Evolutionary conservation across 1,139 yeast species (phyloP).

Genomic region (Protomyces inouyei): DNA sequence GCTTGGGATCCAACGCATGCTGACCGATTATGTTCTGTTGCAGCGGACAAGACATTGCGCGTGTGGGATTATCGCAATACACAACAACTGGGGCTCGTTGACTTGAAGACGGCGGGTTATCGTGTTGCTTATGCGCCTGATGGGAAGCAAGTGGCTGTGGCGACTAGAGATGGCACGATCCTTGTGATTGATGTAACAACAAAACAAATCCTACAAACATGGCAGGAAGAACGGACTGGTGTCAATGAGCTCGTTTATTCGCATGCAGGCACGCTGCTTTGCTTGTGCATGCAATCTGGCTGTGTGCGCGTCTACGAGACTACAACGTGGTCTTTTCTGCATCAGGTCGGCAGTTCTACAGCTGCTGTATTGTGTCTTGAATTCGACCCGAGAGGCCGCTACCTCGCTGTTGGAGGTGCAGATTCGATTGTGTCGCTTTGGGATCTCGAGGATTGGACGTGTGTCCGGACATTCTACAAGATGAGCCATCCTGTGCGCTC

Average conservation of each 20-base stretch:
- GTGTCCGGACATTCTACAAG: slow-evolving; percentile 45
- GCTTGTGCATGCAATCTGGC: slow-evolving; percentile 28
- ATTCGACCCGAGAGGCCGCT: slow-evolving; percentile 57
- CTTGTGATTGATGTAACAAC: slow-evolving; percentile 25
- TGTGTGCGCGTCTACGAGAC: slow-evolving; percentile 28
- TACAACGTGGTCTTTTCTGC: slow-evolving; percentile 13
- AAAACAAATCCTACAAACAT: slow-evolving; percentile 13
- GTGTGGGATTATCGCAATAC: slow-evolving; percentile 32
- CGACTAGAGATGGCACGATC: slow-evolving; percentile 28
- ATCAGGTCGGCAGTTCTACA: slow-evolving; percentile 28
- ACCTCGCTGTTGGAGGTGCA: slow-evolving; percentile 56
- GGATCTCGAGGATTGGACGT: slow-evolving; percentile 49
- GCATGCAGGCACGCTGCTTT: slow-evolving; percentile 25
- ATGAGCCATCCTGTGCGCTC: slow-evolving; percentile 36
- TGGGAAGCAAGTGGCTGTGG: slow-evolving; percentile 16
- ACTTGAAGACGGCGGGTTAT: slow-evolving; percentile 11
- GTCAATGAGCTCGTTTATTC: slow-evolving; percentile 30
- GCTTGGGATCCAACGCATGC: slow-evolving; percentile 34
- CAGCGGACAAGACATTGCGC: slow-evolving; percentile 31
- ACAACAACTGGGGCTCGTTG: slow-evolving; percentile 16
- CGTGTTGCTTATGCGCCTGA: slow-evolving; percentile 25
- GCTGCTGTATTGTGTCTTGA: slow-evolving; percentile 37
- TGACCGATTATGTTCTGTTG: slow-evolving; percentile 31
- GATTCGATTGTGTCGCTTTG: slow-evolving; percentile 69
- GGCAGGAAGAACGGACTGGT: slow-evolving; percentile 16